Conservation (phyloP, 441 rosid genomes). For the Pelargonium fulgidum region DNA sequence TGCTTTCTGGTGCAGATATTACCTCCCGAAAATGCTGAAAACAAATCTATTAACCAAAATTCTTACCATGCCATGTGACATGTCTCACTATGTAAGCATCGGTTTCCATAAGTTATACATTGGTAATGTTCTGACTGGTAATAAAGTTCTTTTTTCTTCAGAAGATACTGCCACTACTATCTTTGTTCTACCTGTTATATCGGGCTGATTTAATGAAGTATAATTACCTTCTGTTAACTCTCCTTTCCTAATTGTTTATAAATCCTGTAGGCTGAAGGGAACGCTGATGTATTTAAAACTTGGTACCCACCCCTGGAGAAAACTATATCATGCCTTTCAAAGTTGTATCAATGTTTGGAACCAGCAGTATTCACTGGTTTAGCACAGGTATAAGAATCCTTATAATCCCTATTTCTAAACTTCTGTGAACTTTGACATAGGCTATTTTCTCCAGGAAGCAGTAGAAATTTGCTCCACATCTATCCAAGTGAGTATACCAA, state of each 20-base stretch:
- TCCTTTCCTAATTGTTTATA: conserved; percentile 1
- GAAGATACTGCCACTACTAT: background rate
- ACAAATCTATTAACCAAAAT: no score
- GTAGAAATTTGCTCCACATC: conserved; percentile 86
- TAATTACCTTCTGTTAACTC: background rate
- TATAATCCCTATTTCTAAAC: conserved; percentile 17
- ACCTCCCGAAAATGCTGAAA: no score
- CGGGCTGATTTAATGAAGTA: conserved; percentile 10
- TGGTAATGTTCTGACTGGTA: background rate
- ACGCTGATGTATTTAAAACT: conserved; percentile 56
- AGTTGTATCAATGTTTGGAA: conserved; percentile 81
- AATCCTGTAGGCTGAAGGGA: conserved; percentile 54
- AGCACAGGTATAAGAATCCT: conserved; percentile 66
- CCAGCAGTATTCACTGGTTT: conserved; percentile 86
- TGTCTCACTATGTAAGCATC: no score
- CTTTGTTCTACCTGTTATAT: conserved; percentile 7
- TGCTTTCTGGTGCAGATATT: no score
- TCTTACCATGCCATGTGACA: no score
- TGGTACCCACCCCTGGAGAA: conserved; percentile 97
- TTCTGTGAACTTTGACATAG: conserved; percentile 8
- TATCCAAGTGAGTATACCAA: conserved; percentile 64
- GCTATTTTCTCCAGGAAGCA: conserved; percentile 67
- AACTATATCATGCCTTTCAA: conserved; percentile 84
- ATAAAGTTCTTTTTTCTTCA: background rate
- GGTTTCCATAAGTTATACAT: background rate